Evolutionary conservation across 2,329 filamentous ascomycete genomes (phyloP), one percentile per base, ranked within the genome.

Genomic region (Botryotinia calthae): DNA sequence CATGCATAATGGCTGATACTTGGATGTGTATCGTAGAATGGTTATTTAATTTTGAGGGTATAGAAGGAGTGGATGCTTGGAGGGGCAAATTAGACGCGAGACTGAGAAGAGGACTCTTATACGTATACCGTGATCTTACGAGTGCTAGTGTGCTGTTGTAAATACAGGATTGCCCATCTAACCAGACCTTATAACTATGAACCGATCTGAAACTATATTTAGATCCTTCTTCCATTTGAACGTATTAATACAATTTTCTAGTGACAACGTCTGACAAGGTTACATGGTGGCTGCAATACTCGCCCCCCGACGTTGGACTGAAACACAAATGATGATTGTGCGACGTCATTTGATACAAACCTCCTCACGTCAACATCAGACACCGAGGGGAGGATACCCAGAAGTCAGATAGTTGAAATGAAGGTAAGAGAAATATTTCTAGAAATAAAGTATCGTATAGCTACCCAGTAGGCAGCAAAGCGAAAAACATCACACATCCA

Each of bases 311-410:
- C 28, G 37, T 40, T 63, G 7, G 9, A 18, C 61, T 44, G 61
- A 44, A 63, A 28, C 61, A 63, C 20, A 61, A 61, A 16, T 37
- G 58, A 61, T 61, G 25, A 28, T 5, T 42, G 40, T 44, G 61
- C 61, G 25, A 63, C 61, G 37, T 63, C 61, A 63, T 62, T 62
- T 61, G 31, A 61, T n/a, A 61, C 59, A 16, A 16, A n/a, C 22
- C 37, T 14, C 9, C 31, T 62, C 34, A 22, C 22, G 34, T 62
- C 20, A 62, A 62, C 12, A 40, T n/a, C 34, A 34, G 34, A 40
- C 34, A 40, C 7, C 12, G 25, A n/a, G 7, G 34, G 16, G 34
- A n/a, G 34, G 4, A 14, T 9, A 44, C 48, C 48, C 2, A n/a
- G 25, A 14, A n/a, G 48, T 51, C 25, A n/a, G 25, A 51, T 16